Conservation (phyloP, 2,329 filamentous ascomycete genomes). For the Lizonia empirigonia region DNA sequence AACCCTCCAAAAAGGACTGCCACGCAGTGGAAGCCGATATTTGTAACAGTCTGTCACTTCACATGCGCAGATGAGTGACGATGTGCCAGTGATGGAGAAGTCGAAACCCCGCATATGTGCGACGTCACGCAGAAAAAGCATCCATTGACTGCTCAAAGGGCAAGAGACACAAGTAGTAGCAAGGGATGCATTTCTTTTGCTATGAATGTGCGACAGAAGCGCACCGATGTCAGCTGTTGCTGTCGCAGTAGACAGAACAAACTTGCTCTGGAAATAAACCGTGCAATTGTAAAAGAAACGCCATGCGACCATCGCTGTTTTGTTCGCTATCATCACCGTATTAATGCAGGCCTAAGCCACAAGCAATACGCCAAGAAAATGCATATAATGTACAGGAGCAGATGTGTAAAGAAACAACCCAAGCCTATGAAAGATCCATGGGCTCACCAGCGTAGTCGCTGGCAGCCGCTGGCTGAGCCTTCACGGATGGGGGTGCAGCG, state of each 20-base stretch:
- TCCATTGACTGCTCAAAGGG: background rate
- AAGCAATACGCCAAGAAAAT: slow-evolving; percentile 12
- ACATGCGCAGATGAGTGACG: background rate
- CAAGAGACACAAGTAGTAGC: background rate
- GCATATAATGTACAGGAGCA: slow-evolving; percentile 14
- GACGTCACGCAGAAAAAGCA: background rate
- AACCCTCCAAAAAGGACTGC: no score
- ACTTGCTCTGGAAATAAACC: background rate
- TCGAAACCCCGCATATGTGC: background rate
- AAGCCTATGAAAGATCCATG: slow-evolving; percentile 27
- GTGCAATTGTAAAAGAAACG: background rate
- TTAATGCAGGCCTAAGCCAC: slow-evolving; percentile 17
- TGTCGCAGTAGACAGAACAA: background rate
- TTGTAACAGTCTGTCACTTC: background rate
- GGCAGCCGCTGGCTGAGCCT: background rate
- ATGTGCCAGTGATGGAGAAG: background rate
- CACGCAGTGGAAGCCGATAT: no score
- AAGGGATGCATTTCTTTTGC: background rate
- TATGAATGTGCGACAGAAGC: background rate
- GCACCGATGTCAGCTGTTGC: background rate
- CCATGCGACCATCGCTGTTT: slow-evolving; percentile 14
- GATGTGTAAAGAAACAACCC: background rate
- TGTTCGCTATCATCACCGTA: slow-evolving; percentile 9
- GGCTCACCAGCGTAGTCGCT: slow-evolving; percentile 20
- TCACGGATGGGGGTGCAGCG: slow-evolving; percentile 5